phyloP scores from a whole-genome alignment of 139 green algal species.

The Ettlia oleoabundans region DNA sequence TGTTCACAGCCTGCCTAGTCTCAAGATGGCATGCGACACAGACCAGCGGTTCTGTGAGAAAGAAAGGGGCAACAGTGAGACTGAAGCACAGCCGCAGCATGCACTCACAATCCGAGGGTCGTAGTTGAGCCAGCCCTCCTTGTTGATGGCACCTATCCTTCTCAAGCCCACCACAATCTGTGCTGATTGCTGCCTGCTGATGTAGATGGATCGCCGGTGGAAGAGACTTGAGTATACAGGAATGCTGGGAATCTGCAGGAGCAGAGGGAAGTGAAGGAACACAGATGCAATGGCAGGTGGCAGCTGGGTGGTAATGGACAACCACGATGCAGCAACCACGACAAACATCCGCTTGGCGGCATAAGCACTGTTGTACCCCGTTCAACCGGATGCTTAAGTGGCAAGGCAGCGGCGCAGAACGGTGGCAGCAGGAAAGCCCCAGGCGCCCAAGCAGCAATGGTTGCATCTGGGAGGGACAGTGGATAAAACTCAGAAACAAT shows the following conservation, averaged over 20 bases:
- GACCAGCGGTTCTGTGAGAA: neutral
- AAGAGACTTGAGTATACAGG: neutral
- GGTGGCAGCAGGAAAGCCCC: too few species aligned
- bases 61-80: neutral
- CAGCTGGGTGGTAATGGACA: neutral
- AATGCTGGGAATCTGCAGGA: neutral
- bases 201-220: neutral
- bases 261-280: neutral
- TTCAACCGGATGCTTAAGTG: too few species aligned
- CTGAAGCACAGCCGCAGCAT: too few species aligned
- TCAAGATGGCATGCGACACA: neutral
- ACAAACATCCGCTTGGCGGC: too few species aligned
- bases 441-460: neutral
- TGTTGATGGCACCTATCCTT: neutral
- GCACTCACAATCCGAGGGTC: conserved; percentile 12
- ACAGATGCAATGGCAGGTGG: neutral
- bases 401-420: too few species aligned
- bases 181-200: neutral
- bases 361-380: too few species aligned
- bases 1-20: too few species aligned
- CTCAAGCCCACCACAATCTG: neutral
- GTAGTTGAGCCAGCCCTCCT: neutral
- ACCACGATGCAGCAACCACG: too few species aligned
- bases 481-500: neutral
- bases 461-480: neutral